Conservation (phyloP, 345 rosid species). For the Schrenkiella parvula region DNA sequence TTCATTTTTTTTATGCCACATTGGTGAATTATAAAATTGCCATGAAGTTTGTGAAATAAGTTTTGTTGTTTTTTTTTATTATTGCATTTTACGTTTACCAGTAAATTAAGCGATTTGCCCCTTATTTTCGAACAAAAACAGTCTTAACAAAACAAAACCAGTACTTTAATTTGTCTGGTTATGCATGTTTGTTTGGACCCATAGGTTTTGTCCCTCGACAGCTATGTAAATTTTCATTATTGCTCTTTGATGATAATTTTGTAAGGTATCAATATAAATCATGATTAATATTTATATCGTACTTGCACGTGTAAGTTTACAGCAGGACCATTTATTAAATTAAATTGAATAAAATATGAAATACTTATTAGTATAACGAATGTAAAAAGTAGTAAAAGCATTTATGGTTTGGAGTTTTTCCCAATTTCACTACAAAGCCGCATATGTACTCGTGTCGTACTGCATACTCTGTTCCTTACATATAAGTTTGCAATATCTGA, state of each 20-base stretch:
- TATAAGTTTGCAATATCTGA: conserved; percentile 29
- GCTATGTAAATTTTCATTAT: conserved; percentile 30
- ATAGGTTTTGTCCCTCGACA: conserved; percentile 35
- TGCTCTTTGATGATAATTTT: conserved; percentile 30
- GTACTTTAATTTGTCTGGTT: conserved; percentile 10
- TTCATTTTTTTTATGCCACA: background rate
- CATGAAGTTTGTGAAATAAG: background rate
- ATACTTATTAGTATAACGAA: background rate
- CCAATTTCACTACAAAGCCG: conserved; percentile 31
- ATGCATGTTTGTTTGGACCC: conserved; percentile 36
- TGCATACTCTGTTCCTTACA: conserved; percentile 32
- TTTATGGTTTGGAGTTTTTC: conserved; percentile 36
- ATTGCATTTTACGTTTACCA: background rate
- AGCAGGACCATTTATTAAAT: conserved; percentile 11
- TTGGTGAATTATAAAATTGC: background rate
- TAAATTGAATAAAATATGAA: background rate
- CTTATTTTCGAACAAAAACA: conserved; percentile 21
- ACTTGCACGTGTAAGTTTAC: conserved; percentile 37
- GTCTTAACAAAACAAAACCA: conserved; percentile 14
- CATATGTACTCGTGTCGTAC: conserved; percentile 32
- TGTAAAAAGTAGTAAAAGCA: conserved; percentile 29
- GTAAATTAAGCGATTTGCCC: conserved; percentile 11
- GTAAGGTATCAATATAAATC: conserved; percentile 14
- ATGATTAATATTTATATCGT: conserved; percentile 29
- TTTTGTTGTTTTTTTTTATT: background rate